A percentile compares a stretch with the other conserved stretches of the same genome.
These are phyloP conservation scores for Rhizophagus prolifer DNA, from an alignment of 192 early-diverging fungal species.

Conservation along the genomic window DNA sequence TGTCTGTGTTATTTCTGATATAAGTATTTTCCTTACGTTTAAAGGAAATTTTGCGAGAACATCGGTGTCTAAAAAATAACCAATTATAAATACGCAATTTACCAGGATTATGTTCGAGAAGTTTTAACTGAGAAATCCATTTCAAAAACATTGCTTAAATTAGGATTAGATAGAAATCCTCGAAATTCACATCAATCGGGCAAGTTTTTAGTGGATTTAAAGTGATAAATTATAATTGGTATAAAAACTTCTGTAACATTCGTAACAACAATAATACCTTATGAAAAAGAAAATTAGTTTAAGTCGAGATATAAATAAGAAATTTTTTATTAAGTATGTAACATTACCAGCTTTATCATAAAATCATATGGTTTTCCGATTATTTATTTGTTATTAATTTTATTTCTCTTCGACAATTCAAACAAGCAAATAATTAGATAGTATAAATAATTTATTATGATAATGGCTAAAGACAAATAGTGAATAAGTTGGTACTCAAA, in stretches of 20 bases:
- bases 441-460: too few species aligned
- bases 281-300: too few species aligned
- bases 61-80: constrained; percentile 59
- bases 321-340: too few species aligned
- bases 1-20: constrained; percentile 65
- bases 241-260: neutral
- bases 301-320: too few species aligned
- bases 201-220: neutral
- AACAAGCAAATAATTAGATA: too few species aligned
- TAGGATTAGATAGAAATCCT: neutral
- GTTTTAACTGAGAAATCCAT: constrained; percentile 66
- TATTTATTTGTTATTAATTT: too few species aligned
- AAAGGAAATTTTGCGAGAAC: constrained; percentile 71
- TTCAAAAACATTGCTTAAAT: constrained; percentile 66
- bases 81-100: constrained; percentile 6
- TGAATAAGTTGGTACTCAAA: too few species aligned
- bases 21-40: constrained; percentile 58
- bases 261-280: neutral
- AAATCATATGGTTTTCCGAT: too few species aligned
- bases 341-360: too few species aligned
- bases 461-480: too few species aligned
- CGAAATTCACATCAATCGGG: neutral
- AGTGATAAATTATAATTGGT: neutral
- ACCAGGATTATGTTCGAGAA: constrained; percentile 74
- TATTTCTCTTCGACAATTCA: too few species aligned